Conservation (phyloP, 2,329 filamentous ascomycete species). For the Ilyonectria destructans region DNA sequence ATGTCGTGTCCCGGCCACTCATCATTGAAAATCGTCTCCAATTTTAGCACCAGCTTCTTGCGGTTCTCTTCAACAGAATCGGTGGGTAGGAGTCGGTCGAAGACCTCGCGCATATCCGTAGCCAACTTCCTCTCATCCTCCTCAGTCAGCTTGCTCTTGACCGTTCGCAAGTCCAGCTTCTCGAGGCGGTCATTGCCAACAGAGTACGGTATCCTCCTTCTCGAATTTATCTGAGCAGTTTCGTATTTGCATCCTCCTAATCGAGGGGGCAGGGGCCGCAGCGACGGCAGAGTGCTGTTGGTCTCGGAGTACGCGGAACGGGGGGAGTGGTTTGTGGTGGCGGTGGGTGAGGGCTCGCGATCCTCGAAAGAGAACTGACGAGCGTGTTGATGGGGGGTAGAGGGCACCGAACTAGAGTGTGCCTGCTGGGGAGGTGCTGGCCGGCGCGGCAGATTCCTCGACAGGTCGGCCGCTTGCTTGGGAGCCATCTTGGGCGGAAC, state of each 20-base stretch:
- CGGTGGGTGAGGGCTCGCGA: conserved; percentile 84
- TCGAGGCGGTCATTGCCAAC: conserved; percentile 86
- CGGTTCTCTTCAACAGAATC: conserved; percentile 84
- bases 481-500: conserved; percentile 66
- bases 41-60: conserved; percentile 84
- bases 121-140: conserved; percentile 84
- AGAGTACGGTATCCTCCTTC: conserved; percentile 92
- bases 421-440: conserved; percentile 53
- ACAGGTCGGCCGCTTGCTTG: conserved; percentile 57
- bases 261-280: conserved; percentile 75
- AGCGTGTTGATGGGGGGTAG: conserved; percentile 91
- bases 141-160: conserved; percentile 79
- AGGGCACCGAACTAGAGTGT: conserved; percentile 91
- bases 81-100: conserved; percentile 87
- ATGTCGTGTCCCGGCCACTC: conserved; percentile 95
- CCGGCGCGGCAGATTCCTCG: conserved; percentile 52
- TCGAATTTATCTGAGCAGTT: conserved; percentile 85
- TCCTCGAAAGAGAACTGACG: conserved; percentile 87
- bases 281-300: conserved; percentile 79
- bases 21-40: conserved; percentile 89
- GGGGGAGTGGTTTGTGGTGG: conserved; percentile 85
- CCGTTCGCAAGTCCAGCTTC: conserved; percentile 79
- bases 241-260: conserved; percentile 87
- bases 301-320: conserved; percentile 93
- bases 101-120: conserved; percentile 88